These are phyloP conservation scores for Wickerhamiella azyma DNA, from an alignment of 805 yeast species.

Conservation along the genomic window DNA sequence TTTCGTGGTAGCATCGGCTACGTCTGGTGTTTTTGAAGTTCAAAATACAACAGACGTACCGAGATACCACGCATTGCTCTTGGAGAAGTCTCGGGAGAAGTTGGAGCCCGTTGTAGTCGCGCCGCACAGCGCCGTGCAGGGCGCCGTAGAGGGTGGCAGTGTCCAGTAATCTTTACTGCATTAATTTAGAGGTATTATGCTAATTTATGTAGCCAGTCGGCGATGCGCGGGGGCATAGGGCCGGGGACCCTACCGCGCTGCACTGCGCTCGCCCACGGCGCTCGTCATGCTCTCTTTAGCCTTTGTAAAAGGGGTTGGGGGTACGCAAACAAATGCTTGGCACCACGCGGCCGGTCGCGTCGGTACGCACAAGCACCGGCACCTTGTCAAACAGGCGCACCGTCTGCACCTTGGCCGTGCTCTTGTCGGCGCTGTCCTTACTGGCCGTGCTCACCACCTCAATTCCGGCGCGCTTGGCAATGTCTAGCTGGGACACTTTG, in stretches of 20 bases:
- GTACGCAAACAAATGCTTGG: conserved; percentile 91
- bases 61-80: neutral
- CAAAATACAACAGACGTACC: neutral
- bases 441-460: conserved; percentile 9
- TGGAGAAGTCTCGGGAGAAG: too few species aligned
- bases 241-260: neutral
- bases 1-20: conserved; percentile 8
- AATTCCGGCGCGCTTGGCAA: conserved; percentile 8
- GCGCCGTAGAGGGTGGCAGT: too few species aligned
- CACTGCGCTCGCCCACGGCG: too few species aligned
- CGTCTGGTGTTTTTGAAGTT: neutral
- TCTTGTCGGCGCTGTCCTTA: conserved; percentile 24
- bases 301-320: conserved; percentile 56
- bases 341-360: conserved; percentile 75
- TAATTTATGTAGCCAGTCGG: neutral
- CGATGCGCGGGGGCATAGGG: too few species aligned
- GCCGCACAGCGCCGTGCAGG: too few species aligned
- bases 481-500: conserved; percentile 1
- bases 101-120: too few species aligned
- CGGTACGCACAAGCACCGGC: conserved; percentile 79
- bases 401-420: conserved; percentile 60
- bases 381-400: conserved; percentile 62
- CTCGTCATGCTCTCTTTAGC: too few species aligned
- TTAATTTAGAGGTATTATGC: neutral
- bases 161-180: neutral